These are phyloP conservation scores for Magnaporthiopsis rhizophila DNA, from an alignment of 2,329 filamentous ascomycete genomes.

Conservation along the genomic window DNA sequence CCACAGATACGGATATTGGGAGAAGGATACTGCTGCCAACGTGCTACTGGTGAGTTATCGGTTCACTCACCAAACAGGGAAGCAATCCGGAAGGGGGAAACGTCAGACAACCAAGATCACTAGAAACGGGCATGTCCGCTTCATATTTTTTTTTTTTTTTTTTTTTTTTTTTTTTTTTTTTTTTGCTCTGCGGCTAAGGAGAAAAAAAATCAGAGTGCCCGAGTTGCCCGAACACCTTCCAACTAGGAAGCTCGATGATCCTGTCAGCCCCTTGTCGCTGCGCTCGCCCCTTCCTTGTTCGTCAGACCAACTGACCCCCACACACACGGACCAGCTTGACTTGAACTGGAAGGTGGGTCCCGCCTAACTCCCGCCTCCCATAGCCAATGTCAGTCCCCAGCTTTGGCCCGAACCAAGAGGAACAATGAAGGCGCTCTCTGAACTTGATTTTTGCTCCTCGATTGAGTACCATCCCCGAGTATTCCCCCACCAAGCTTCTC, in stretches of 20 bases:
- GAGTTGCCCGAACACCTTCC: too few species aligned
- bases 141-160: not conserved
- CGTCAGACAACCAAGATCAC: not conserved
- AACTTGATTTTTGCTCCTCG: not conserved
- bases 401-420: not conserved
- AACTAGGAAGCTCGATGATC: too few species aligned
- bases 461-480: too few species aligned
- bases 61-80: not conserved
- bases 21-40: not conserved
- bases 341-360: not conserved
- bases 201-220: too few species aligned
- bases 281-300: not conserved
- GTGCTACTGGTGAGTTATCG: not conserved
- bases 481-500: not conserved
- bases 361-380: not conserved
- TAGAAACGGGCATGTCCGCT: not conserved
- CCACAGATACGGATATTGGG: not conserved
- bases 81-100: not conserved
- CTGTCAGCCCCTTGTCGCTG: not conserved
- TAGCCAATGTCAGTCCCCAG: not conserved
- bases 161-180: too few species aligned
- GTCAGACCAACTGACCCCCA: not conserved
- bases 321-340: not conserved
- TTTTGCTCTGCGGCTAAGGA: too few species aligned
- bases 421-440: too few species aligned